Percentiles rank a stretch among this genome's conserved stretches.
These are phyloP conservation scores for Pugionium cornutum DNA, from an alignment of 345 rosid species.

Conservation along the genomic window DNA sequence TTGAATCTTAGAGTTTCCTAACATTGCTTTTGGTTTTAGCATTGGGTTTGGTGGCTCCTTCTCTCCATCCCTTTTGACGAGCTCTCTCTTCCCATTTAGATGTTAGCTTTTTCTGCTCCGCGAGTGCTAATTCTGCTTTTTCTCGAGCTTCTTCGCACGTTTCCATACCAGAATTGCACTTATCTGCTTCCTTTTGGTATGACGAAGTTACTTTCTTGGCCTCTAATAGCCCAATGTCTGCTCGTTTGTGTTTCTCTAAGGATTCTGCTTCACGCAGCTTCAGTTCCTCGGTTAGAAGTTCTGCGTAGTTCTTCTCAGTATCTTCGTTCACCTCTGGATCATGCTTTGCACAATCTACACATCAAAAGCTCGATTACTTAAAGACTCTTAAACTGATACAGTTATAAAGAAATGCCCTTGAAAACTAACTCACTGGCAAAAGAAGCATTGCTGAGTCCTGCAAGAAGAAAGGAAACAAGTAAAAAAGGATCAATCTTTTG, in stretches of 20 bases:
- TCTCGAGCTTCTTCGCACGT: slow-evolving; percentile 97
- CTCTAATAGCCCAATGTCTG: slow-evolving; percentile 83
- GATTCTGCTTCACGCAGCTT: slow-evolving; percentile 77
- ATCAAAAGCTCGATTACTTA: neutral
- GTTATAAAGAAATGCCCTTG: neutral
- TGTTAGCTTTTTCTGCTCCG: slow-evolving; percentile 70
- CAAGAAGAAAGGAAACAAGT: slow-evolving; percentile 36
- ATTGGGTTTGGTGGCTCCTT: slow-evolving; percentile 48
- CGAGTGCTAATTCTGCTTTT: slow-evolving; percentile 68
- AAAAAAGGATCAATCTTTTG: neutral
- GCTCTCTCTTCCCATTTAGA: slow-evolving; percentile 84
- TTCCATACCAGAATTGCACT: slow-evolving; percentile 97
- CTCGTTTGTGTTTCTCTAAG: slow-evolving; percentile 71
- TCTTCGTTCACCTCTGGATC: slow-evolving; percentile 90
- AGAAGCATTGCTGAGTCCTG: slow-evolving; percentile 73
- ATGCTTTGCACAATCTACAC: slow-evolving; percentile 75
- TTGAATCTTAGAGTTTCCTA: slow-evolving; percentile 25
- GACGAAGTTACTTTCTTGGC: slow-evolving; percentile 92
- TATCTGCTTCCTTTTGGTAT: slow-evolving; percentile 98
- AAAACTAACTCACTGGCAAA: slow-evolving; percentile 56
- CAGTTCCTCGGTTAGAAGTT: slow-evolving; percentile 75
- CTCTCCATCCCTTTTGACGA: slow-evolving; percentile 90
- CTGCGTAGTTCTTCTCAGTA: slow-evolving; percentile 78
- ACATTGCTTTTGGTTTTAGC: slow-evolving; percentile 51
- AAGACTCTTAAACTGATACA: neutral